These are phyloP conservation scores for Artemisia argyi DNA, from an alignment of 129 eudicot genomes.

Conservation along the genomic window DNA sequence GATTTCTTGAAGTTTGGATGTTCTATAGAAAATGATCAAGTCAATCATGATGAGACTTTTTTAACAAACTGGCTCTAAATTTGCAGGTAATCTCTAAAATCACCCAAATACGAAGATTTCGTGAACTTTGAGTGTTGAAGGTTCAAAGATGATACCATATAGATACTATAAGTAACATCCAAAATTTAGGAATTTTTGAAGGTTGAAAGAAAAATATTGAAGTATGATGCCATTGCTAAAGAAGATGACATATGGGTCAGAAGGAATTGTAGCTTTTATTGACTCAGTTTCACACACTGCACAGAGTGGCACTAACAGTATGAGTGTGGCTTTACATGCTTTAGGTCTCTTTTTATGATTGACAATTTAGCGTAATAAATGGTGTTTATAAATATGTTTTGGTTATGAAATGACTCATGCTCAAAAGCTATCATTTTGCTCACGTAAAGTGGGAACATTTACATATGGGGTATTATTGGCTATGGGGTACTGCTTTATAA, in stretches of 20 bases:
- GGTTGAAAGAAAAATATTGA: neutral
- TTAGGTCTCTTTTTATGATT: slow-evolving; percentile 33
- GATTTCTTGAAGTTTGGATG: slow-evolving; percentile 5
- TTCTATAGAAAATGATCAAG: neutral
- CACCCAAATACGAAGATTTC: too few relatives aligned
- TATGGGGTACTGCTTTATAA: slow-evolving; percentile 19
- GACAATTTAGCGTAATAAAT: slow-evolving; percentile 33
- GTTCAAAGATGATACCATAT: too few relatives aligned
- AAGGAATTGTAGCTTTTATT: slow-evolving; percentile 16
- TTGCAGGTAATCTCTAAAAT: too few relatives aligned
- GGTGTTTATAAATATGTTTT: slow-evolving; percentile 37
- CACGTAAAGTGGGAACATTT: slow-evolving; percentile 32
- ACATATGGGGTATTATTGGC: slow-evolving; percentile 31
- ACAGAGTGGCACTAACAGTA: slow-evolving; percentile 19
- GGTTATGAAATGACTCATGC: slow-evolving; percentile 31
- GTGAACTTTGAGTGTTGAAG: too few relatives aligned
- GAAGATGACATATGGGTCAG: slow-evolving; percentile 6
- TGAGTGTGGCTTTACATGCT: slow-evolving; percentile 38
- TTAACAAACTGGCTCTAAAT: too few relatives aligned
- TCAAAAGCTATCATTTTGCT: slow-evolving; percentile 32
- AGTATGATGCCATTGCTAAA: slow-evolving; percentile 8
- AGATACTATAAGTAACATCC: too few relatives aligned
- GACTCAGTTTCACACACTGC: slow-evolving; percentile 16
- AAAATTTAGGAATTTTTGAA: neutral
- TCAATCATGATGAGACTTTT: neutral